Base-by-base conservation (phyloP, 2,329 filamentous ascomycete species). In the Colletotrichum echinochloae region DNA sequence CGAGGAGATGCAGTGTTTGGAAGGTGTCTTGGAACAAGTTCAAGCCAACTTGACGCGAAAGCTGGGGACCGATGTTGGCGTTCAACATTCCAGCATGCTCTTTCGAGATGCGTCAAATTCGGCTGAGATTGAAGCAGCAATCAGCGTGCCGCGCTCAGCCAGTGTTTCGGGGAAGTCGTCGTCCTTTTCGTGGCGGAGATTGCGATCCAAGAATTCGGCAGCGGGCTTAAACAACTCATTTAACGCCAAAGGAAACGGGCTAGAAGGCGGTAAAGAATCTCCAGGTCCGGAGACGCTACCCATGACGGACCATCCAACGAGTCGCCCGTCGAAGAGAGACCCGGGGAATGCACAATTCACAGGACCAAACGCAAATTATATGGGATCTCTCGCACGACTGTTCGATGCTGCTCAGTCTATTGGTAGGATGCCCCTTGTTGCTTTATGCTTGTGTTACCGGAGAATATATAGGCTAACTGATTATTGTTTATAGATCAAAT, bases 351-450 rank as follows among this genome's bases (percentile, higher is more conserved):
- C 92, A 61, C 87, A 89, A 71, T 97, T 95, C 75, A 87, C 90
- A 39, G 96, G 96, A 0, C 94, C 95, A 2, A 93, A 98, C 80
- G 91, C 92, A 33, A 89, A 91, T 74, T 99, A 99, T 79, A 98
- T 98, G 94, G 89, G 90, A 75, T 92, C 94, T 74, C 85, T 99
- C 78, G 95, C 95, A 75, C 90, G 92, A 75, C 83, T 99, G 74
- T 99, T 97, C 80, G 96, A 98, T 83, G 94, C 95, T 74, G 95
- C 91, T 64, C 96, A 98, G 83, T 89, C 95, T 67, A 86, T 99
- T 78, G 96, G 96, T 98, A 87, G 20, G 52, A 85, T 91, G 82
- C 54, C 55, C 35, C 6, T 9, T 35, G 14, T 35, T 14, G 57
- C 28, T 49, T 49, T 33, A 33, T n/a, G n/a, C 44, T 26, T 18